Evolutionary conservation across 208 protist genomes (phyloP), one percentile per base, ranked within the genome.

Genomic region (Leishmania major): DNA sequence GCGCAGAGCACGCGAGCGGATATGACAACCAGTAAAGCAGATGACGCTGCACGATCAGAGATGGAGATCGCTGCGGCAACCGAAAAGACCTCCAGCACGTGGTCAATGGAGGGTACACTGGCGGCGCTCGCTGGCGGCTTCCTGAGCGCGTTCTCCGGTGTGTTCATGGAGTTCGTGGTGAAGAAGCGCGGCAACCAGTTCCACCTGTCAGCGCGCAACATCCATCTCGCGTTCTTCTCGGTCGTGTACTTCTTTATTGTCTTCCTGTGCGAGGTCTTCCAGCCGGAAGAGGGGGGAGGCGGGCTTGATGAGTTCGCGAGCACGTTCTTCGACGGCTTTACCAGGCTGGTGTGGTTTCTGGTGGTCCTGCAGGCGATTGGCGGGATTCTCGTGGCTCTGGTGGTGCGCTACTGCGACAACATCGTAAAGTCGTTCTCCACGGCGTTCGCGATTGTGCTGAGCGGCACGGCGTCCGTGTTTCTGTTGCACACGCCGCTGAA

Each of bases 401-500:
- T 95, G 1, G 75, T 96, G 59, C 85, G 89, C 64, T 91, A 96
- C 86, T 86, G 90, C 25, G 88, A 94, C 87, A 95, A 93, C 87
- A 94, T 96, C 22, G 79, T 95, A 40, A 95, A 95, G 77, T 80
- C 87, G 1, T 95, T 96, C 82, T 90, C 90, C 13, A 91, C 89
- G 3, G 89, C 83, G 0, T 76, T 87, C 17, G 60, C 89, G 1
- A 94, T 94, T 66, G 78, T 93, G 11, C 59, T 94, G 45, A 88
- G 81, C 43, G 86, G 87, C 13, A 80, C 86, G 1, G 84, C 80
- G 31, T 92, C 87, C 5, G 81, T 83, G 25, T 86, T 85, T 62
- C 78, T 92, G 31, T 87, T 91, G 22, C 49, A 86, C 37, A 76
- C 86, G 64, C 69, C 70, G 25, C 77, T 90, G n/a, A 74, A 35